Base-by-base conservation (phyloP, 106 monocot genomes). In the Hemerocallis citrina region DNA sequence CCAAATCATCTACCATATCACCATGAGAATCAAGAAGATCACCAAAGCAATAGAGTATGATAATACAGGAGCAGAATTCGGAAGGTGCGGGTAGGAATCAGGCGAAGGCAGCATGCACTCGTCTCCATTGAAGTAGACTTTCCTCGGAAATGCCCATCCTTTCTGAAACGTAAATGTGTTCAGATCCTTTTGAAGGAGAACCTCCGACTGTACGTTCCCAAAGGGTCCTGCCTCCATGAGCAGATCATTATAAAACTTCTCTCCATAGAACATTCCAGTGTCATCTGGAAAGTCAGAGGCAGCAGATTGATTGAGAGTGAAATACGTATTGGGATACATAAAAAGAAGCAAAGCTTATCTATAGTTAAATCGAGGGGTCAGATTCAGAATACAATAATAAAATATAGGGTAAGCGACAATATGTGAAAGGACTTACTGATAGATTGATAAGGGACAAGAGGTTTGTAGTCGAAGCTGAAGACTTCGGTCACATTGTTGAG, bases 341-440 rank as follows among this genome's bases (percentile, higher is more conserved):
- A n/a, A n/a, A n/a, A n/a, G n/a, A n/a, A n/a, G n/a, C n/a, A n/a
- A n/a, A n/a, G n/a, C n/a, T n/a, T n/a, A n/a, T n/a, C n/a, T n/a
- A n/a, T n/a, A n/a, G n/a, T n/a, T n/a, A n/a, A n/a, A n/a, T n/a
- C n/a, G n/a, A n/a, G n/a, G n/a, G n/a, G n/a, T n/a, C n/a, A n/a
- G n/a, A n/a, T n/a, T n/a, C n/a, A n/a, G n/a, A n/a, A n/a, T n/a
- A n/a, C n/a, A n/a, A n/a, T n/a, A n/a, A n/a, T n/a, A n/a, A n/a
- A n/a, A n/a, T n/a, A n/a, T n/a, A n/a, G n/a, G n/a, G 6, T 19
- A 2, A 7, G 13, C 2, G 20, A 27, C n/a, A n/a, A n/a, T n/a
- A n/a, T n/a, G n/a, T n/a, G n/a, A n/a, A n/a, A n/a, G 13, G 38
- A 67, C 85, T 74, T 76, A 93, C 93, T 93, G 64, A 89, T 93